Conservation (phyloP, 345 rosid genomes). For the Arabidopsis suecica region DNA sequence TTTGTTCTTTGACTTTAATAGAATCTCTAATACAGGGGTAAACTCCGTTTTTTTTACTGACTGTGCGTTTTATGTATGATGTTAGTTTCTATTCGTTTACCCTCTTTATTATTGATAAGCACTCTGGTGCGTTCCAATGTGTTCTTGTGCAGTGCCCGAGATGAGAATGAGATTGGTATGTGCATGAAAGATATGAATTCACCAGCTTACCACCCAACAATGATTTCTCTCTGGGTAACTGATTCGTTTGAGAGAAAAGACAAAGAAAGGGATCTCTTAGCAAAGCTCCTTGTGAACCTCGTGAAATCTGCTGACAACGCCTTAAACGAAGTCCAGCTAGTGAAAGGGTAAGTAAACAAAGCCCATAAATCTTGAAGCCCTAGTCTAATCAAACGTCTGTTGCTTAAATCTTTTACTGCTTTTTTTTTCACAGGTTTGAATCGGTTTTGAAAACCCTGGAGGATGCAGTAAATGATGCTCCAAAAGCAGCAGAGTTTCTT, state of each 20-base stretch:
- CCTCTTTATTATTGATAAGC: neutral
- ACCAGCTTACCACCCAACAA: constrained; percentile 75
- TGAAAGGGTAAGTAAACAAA: constrained; percentile 67
- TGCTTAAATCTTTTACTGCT: neutral
- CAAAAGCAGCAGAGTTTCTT: constrained; percentile 86
- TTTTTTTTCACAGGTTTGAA: constrained; percentile 61
- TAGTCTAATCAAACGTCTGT: neutral
- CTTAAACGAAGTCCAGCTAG: constrained; percentile 59
- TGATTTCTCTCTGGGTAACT: constrained; percentile 89
- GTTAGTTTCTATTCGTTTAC: constrained; percentile 2
- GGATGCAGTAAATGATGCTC: constrained; percentile 93
- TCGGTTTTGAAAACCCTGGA: constrained; percentile 72
- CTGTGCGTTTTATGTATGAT: neutral
- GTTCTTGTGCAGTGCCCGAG: constrained; percentile 72
- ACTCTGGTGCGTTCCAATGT: constrained; percentile 19
- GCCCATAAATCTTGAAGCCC: neutral
- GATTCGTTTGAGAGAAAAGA: constrained; percentile 98
- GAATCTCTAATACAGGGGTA: constrained; percentile 4
- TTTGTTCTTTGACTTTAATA: constrained; percentile 6
- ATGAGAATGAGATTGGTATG: constrained; percentile 78
- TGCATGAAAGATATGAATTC: constrained; percentile 90
- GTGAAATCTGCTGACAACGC: constrained; percentile 55
- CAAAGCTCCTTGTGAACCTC: constrained; percentile 78
- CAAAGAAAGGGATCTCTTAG: constrained; percentile 80
- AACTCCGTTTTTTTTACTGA: neutral